Evolutionary conservation across 345 rosid species (phyloP).

Genomic region (Microcos paniculata): DNA sequence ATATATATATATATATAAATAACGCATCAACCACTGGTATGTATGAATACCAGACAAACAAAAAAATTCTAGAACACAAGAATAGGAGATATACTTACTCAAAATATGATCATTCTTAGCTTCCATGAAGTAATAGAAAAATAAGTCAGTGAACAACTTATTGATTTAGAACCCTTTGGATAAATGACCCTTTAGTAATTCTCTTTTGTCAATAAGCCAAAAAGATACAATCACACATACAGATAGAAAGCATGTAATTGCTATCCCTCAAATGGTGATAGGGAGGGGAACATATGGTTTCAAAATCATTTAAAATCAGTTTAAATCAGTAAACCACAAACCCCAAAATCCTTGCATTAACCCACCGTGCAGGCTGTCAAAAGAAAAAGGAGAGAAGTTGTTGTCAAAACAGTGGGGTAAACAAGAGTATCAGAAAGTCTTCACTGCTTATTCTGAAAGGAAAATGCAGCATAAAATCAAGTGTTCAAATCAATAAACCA

Average conservation of each 20-base stretch:
- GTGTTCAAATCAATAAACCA: not conserved
- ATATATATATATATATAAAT: not conserved
- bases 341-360: not conserved
- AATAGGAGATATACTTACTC: not conserved
- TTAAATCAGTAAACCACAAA: not conserved
- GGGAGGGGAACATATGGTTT: not conserved
- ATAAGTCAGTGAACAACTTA: not conserved
- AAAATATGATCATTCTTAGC: not conserved
- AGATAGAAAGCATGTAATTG: not conserved
- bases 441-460: not conserved
- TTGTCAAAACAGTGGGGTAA: not conserved
- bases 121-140: not conserved
- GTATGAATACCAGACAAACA: not conserved
- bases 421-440: not conserved
- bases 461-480: not conserved
- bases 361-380: not conserved
- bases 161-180: not conserved
- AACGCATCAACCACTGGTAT: conserved; percentile 10
- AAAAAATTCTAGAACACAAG: not conserved
- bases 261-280: not conserved
- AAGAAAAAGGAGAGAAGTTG: not conserved
- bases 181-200: not conserved
- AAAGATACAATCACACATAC: not conserved
- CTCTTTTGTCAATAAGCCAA: not conserved
- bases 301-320: not conserved